Conservation (phyloP, 2,329 filamentous ascomycete species). For the Claviceps citrina region DNA sequence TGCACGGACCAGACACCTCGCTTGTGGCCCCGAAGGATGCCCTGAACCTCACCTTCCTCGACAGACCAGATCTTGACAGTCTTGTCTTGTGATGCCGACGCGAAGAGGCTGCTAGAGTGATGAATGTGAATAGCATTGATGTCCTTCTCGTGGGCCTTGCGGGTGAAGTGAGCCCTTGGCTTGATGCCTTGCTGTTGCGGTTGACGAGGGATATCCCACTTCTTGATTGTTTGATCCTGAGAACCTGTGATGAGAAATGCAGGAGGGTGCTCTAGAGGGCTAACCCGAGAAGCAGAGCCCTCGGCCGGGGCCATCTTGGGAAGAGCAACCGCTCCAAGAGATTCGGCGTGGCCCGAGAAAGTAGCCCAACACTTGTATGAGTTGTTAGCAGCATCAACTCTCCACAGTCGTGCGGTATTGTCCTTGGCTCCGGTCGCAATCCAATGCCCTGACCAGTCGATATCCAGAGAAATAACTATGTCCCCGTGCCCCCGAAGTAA, state of each 20-base stretch:
- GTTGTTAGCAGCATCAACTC: conserved; percentile 58
- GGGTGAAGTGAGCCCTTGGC: conserved; percentile 60
- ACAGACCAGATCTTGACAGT: conserved; percentile 94
- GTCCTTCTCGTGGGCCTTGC: conserved; percentile 96
- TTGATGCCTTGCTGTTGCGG: conserved; percentile 28
- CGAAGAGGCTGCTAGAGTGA: conserved; percentile 62
- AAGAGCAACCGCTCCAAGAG: conserved; percentile 74
- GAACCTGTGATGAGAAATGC: conserved; percentile 80
- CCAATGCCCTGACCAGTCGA: conserved; percentile 96
- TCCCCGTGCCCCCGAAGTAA: conserved; percentile 83
- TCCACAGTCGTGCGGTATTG: conserved; percentile 84
- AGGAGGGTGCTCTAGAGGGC: conserved; percentile 67
- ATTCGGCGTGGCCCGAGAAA: conserved; percentile 88
- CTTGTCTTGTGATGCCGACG: conserved; percentile 89
- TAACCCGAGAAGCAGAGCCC: conserved; percentile 52
- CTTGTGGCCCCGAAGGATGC: conserved; percentile 81
- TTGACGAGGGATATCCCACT: conserved; percentile 64
- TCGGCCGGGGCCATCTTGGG: conserved; percentile 53
- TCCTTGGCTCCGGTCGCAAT: conserved; percentile 92
- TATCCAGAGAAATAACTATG: conserved; percentile 86
- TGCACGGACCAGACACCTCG: conserved; percentile 91
- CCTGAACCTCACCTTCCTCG: conserved; percentile 77
- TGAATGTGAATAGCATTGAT: conserved; percentile 90
- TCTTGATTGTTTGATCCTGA: conserved; percentile 88
- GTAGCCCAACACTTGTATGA: conserved; percentile 67